A percentile compares a stretch with the other conserved stretches of the same genome.
Conservation (phyloP, 2,329 filamentous ascomycete species). For the Alternaria triticimaculans region DNA sequence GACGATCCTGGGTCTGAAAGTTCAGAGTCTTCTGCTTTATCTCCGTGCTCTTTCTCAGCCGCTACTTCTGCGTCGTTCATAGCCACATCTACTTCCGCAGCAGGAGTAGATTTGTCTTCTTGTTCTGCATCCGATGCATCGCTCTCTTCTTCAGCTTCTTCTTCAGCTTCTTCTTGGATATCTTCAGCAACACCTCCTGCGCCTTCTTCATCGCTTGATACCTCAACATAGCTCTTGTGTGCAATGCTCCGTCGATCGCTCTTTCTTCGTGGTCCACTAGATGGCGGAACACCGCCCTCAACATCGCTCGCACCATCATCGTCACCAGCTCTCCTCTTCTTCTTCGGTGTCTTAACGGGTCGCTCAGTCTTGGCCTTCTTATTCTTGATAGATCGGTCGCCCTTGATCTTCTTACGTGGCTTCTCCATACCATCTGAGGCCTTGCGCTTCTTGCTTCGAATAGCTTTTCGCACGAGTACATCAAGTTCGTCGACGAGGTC, state of each 20-base stretch:
- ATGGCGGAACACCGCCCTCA: slow-evolving; percentile 32
- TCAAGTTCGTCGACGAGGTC: slow-evolving; percentile 78
- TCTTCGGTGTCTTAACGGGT: slow-evolving; percentile 49
- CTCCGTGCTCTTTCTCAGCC: slow-evolving; percentile 13
- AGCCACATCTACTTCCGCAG: slow-evolving; percentile 37
- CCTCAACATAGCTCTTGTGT: slow-evolving; percentile 55
- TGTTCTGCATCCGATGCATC: slow-evolving; percentile 24
- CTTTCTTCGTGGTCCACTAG: slow-evolving; percentile 54
- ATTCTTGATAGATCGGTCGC: slow-evolving; percentile 40
- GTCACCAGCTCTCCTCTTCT: slow-evolving; percentile 38
- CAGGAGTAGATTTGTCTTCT: slow-evolving; percentile 18
- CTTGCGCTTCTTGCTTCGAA: slow-evolving; percentile 66
- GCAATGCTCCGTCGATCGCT: slow-evolving; percentile 46
- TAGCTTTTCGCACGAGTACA: slow-evolving; percentile 70
- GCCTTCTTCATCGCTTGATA: slow-evolving; percentile 53
- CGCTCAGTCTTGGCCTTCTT: slow-evolving; percentile 38
- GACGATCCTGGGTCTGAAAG: slow-evolving; percentile 22
- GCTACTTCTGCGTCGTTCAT: slow-evolving; percentile 31
- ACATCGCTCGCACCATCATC: slow-evolving; percentile 45
- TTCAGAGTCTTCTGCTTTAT: slow-evolving; percentile 19
- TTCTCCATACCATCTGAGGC: slow-evolving; percentile 38
- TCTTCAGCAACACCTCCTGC: slow-evolving; percentile 37
- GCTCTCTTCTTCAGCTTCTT: slow-evolving; percentile 19
- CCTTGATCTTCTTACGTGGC: slow-evolving; percentile 44
- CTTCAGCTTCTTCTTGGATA: slow-evolving; percentile 22